Evolutionary conservation across 371 early-diverging fungal genomes (phyloP), one percentile per base, ranked within the genome.

Genomic region (Caulochytrium protostelioides): DNA sequence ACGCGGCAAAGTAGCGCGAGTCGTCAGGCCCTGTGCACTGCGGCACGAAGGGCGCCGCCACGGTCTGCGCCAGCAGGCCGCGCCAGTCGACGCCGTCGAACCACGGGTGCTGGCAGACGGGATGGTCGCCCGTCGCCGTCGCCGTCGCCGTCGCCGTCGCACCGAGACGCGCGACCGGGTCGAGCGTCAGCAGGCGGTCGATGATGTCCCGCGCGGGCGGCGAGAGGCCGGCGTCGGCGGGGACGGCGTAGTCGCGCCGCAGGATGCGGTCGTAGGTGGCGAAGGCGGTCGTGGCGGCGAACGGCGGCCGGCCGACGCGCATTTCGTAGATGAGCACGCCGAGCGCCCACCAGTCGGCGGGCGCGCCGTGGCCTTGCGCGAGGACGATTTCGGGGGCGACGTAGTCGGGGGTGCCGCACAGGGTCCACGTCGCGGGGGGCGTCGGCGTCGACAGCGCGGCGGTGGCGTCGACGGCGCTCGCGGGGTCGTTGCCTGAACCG

Each of bases 351-450:
- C 83, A 92, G 60, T 97, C 98, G 0, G 86, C 97, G 9, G 87
- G 76, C 41, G 74, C 76, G 1, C 85, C 83, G 55, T 98, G 94
- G 12, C 87, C 95, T 49, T 81, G 78, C 23, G 80, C 78, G 51
- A 79, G 75, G 55, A 97, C 87, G 37, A 97, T 84, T 57, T 95
- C 97, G 2, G 98, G 97, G 1, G 97, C 69, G 34, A 98, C 69
- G 52, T 97, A 97, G 47, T 97, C 97, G 7, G 97, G 97, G 15
- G 97, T 97, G 13, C 99, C 99, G 50, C 95, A 97, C 19, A 97
- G 66, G 17, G 92, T 94, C 87, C 89, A 89, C 10, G 92, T 94
- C 7, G 73, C 73, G 29, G 79, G n/a, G n/a, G n/a, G n/a, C n/a
- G n/a, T n/a, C n/a, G n/a, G n/a, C n/a, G n/a, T n/a, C n/a, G n/a